Evolutionary conservation across 2,329 filamentous ascomycete genomes (phyloP).

Genomic region (Phyllosticta paracitricarpa): DNA sequence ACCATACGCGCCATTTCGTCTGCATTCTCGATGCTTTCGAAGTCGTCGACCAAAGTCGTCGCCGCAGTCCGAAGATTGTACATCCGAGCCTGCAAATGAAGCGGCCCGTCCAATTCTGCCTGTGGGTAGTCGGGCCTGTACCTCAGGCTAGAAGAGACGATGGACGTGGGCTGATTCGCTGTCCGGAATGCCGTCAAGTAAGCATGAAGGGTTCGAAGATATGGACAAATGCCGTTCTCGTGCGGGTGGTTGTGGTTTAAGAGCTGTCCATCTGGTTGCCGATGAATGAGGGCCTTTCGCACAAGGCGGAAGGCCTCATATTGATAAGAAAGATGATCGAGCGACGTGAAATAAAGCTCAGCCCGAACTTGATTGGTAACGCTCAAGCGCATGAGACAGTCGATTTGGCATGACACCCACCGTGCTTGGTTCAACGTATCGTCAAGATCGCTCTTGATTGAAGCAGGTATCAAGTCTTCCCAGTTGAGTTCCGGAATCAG

Average conservation of each 20-base stretch:
- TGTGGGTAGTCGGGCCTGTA: neutral
- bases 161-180: neutral
- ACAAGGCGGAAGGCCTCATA: slow-evolving; percentile 1
- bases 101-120: neutral
- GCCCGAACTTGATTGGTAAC: neutral
- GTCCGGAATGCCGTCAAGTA: neutral
- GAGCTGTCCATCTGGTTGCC: neutral
- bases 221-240: neutral
- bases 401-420: neutral
- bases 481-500: neutral
- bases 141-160: neutral
- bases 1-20: neutral
- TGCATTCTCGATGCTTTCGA: neutral
- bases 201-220: neutral
- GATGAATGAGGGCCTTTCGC: neutral
- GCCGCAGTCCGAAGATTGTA: neutral
- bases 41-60: neutral
- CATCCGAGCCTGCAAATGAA: neutral
- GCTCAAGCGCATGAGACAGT: neutral
- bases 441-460: neutral
- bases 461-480: neutral
- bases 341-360: neutral
- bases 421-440: neutral
- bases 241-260: neutral
- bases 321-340: neutral